A percentile compares a stretch with the other conserved stretches of the same genome.
These are phyloP conservation scores for Casaregolazyma lundiana DNA, from an alignment of 1,139 yeast genomes.

Conservation along the genomic window DNA sequence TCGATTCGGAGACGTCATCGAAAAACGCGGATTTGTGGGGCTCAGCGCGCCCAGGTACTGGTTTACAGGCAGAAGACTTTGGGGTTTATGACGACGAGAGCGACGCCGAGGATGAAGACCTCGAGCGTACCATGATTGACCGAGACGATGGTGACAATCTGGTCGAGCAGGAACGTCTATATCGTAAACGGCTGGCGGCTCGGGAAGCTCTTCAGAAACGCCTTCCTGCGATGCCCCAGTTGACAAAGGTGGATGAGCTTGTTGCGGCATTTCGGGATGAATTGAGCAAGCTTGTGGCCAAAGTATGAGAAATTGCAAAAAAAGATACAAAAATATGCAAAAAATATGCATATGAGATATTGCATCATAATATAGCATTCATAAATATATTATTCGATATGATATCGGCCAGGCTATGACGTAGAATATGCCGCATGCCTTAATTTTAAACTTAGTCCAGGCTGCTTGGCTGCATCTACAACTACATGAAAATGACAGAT, in stretches of 20 bases:
- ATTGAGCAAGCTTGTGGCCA: neutral
- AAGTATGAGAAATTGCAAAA: neutral
- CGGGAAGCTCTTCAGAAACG: slow-evolving; percentile 17
- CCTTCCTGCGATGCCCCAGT: slow-evolving; percentile 21
- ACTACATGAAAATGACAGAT: too few species aligned
- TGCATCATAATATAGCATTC: too few species aligned
- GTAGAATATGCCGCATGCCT: too few species aligned
- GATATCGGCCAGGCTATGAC: too few species aligned
- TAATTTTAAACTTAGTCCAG: too few species aligned
- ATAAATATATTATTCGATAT: too few species aligned
- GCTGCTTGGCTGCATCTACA: too few species aligned
- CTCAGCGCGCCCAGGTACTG: slow-evolving; percentile 37
- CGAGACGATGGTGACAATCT: slow-evolving; percentile 15
- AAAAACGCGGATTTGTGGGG: slow-evolving; percentile 15
- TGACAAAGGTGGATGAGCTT: slow-evolving; percentile 21
- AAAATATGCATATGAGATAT: too few species aligned
- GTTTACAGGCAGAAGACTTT: slow-evolving; percentile 46
- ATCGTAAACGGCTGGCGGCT: slow-evolving; percentile 20
- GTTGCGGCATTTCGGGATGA: neutral
- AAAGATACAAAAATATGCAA: too few species aligned
- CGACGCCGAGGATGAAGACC: slow-evolving; percentile 28
- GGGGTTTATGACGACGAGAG: slow-evolving; percentile 46
- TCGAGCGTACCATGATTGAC: slow-evolving; percentile 7
- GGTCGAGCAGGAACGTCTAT: slow-evolving; percentile 18
- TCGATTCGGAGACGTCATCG: neutral